These are phyloP conservation scores for Neofusicoccum laricinum DNA, from an alignment of 2,329 filamentous ascomycete species.

Conservation along the genomic window DNA sequence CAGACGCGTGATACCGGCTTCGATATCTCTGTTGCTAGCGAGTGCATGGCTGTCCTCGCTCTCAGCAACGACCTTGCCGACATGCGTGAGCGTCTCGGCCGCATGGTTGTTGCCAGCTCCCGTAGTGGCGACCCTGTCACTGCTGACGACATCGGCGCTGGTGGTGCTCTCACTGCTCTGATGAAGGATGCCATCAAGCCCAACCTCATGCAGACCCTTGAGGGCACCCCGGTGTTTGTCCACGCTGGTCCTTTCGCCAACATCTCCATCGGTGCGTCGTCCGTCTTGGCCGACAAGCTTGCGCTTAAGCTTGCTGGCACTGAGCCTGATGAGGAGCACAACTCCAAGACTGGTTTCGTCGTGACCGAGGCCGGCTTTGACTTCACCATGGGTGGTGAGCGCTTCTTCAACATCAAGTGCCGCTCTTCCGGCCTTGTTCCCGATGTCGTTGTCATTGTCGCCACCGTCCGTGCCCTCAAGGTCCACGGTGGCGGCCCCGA, in stretches of 20 bases:
- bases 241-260: slow-evolving; percentile 98
- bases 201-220: slow-evolving; percentile 96
- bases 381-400: slow-evolving; percentile 99
- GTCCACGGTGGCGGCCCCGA: slow-evolving; percentile 96
- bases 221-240: slow-evolving; percentile 95
- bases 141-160: slow-evolving; percentile 90
- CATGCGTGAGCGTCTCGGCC: slow-evolving; percentile 87
- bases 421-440: slow-evolving; percentile 88
- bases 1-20: slow-evolving; percentile 87
- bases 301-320: slow-evolving; percentile 94
- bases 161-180: slow-evolving; percentile 85
- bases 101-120: slow-evolving; percentile 93
- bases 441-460: slow-evolving; percentile 91
- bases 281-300: slow-evolving; percentile 90
- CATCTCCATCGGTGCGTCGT: slow-evolving; percentile 96
- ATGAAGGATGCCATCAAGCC: slow-evolving; percentile 99
- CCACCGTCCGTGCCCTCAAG: slow-evolving; percentile 92
- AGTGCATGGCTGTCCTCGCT: slow-evolving; percentile 97
- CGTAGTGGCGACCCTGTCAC: slow-evolving; percentile 84
- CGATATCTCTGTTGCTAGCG: slow-evolving; percentile 95
- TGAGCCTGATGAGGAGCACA: slow-evolving; percentile 82
- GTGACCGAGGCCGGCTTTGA: slow-evolving; percentile 98
- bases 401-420: slow-evolving; percentile 99
- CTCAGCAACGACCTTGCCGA: slow-evolving; percentile 84
- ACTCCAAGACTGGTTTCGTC: slow-evolving; percentile 82